Percentiles rank a stretch among this genome's conserved stretches.
These are phyloP conservation scores for Colletotrichum sansevieriae DNA, from an alignment of 2,329 filamentous ascomycete species.

Conservation along the genomic window DNA sequence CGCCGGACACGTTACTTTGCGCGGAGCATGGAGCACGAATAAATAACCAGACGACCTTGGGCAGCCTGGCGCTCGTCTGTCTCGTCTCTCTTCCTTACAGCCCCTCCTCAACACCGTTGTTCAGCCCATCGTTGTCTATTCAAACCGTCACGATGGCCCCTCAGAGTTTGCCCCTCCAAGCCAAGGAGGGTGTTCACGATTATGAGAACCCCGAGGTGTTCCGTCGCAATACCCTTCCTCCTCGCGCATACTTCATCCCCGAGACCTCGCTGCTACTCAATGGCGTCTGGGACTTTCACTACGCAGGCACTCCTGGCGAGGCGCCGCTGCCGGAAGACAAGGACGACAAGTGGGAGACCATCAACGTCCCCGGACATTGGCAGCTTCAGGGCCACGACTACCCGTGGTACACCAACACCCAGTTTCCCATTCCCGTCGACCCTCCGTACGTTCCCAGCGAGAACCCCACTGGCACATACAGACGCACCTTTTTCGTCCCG, in stretches of 20 bases:
- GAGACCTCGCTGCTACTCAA: conserved; percentile 64
- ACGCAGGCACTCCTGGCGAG: conserved; percentile 59
- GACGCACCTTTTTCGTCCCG: conserved; percentile 67
- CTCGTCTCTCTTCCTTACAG: not conserved
- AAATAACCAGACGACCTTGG: conserved; percentile 31
- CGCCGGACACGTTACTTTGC: conserved; percentile 23
- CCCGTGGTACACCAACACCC: conserved; percentile 78
- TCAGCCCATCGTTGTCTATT: not conserved
- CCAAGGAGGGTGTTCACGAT: conserved; percentile 56
- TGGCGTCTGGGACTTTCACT: conserved; percentile 69
- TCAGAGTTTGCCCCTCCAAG: conserved; percentile 50
- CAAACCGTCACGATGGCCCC: conserved; percentile 41
- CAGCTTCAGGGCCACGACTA: conserved; percentile 76
- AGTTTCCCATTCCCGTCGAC: conserved; percentile 74
- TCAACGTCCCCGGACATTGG: conserved; percentile 77
- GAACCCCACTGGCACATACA: conserved; percentile 75
- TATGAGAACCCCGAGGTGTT: conserved; percentile 65
- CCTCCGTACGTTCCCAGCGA: conserved; percentile 73
- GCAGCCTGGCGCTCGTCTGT: not conserved
- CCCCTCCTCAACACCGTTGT: not conserved
- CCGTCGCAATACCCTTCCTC: conserved; percentile 64
- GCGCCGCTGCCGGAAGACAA: conserved; percentile 55
- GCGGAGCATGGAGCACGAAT: conserved; percentile 33
- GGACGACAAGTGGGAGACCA: conserved; percentile 59
- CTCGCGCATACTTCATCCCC: conserved; percentile 66